Evolutionary conservation across 352 stramenopile species (phyloP).

Genomic region (Blastocystis sp.): DNA sequence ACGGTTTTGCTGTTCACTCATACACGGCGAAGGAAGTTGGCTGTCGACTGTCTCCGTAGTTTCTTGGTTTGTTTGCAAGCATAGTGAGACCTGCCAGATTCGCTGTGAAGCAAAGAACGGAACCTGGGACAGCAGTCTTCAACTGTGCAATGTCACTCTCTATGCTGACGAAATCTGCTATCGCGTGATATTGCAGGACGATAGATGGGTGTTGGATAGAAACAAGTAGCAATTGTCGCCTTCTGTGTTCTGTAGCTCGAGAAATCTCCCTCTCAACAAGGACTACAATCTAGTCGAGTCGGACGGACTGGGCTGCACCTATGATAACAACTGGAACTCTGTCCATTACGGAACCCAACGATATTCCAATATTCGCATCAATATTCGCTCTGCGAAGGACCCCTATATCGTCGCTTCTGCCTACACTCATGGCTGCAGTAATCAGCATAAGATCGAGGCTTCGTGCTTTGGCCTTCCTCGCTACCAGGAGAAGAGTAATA

Average conservation of each 20-base stretch:
- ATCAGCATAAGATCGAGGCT: neutral
- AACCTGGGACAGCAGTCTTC: neutral
- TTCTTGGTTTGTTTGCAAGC: neutral
- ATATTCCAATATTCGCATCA: neutral
- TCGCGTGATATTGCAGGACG: neutral
- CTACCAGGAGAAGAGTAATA: neutral
- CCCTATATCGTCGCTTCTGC: constrained; percentile 29
- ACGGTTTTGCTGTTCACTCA: neutral
- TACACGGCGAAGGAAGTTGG: neutral
- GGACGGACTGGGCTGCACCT: constrained; percentile 31
- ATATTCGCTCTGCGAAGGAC: constrained; percentile 14
- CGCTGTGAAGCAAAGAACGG: constrained; percentile 17
- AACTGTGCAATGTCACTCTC: neutral
- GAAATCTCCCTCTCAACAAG: constrained; percentile 32
- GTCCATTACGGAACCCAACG: constrained; percentile 7
- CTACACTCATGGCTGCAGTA: constrained; percentile 47
- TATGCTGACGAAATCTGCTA: constrained; percentile 43
- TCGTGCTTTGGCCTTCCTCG: constrained; percentile 1
- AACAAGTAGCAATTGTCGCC: neutral
- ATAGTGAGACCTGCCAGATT: constrained; percentile 24
- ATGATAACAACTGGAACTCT: constrained; percentile 57
- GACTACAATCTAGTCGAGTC: neutral
- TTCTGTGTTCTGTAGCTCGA: neutral
- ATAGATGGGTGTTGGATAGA: neutral
- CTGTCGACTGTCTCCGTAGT: neutral